A percentile compares a stretch with the other conserved stretches of the same genome.
phyloP scores from a whole-genome alignment of 495 filamentous ascomycete genomes.

The Friedmanniomyces endolithicus region DNA sequence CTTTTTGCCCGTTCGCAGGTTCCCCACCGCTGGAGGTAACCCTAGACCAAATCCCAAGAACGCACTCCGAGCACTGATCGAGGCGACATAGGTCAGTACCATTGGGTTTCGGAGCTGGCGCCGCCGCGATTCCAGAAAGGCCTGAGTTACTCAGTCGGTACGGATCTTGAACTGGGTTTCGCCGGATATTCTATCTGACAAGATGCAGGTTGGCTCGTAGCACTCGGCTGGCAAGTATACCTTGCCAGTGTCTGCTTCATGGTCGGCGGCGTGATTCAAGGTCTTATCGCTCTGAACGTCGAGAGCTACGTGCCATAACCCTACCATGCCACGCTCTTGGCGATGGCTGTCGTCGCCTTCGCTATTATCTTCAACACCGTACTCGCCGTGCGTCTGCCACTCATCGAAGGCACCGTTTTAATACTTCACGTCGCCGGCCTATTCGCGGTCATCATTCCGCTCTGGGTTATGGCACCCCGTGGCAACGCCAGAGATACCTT shows the following conservation, averaged over 20 bases:
- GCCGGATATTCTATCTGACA: background rate
- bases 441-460: constrained; percentile 27
- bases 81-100: constrained; percentile 16
- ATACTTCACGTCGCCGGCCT: constrained; percentile 36
- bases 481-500: constrained; percentile 19
- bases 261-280: constrained; percentile 1
- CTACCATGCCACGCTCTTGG: constrained; percentile 12
- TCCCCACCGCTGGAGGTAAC: constrained; percentile 10
- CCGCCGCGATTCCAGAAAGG: constrained; percentile 16
- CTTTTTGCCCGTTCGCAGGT: background rate
- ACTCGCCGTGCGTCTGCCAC: constrained; percentile 32
- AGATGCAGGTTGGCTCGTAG: constrained; percentile 14
- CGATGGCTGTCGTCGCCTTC: constrained; percentile 10
- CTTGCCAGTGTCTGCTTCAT: constrained; percentile 11
- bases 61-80: constrained; percentile 8
- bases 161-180: background rate
- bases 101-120: constrained; percentile 18
- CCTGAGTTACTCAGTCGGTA: constrained; percentile 13
- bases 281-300: constrained; percentile 4
- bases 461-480: constrained; percentile 38
- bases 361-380: constrained; percentile 29
- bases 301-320: background rate
- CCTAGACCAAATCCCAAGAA: background rate
- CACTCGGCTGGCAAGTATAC: constrained; percentile 16
- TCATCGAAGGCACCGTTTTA: constrained; percentile 35